Evolutionary conservation across 1,284 basidiomycete genomes (phyloP), one percentile per base, ranked within the genome.

Genomic region (Cutaneotrichosporon dermatis): DNA sequence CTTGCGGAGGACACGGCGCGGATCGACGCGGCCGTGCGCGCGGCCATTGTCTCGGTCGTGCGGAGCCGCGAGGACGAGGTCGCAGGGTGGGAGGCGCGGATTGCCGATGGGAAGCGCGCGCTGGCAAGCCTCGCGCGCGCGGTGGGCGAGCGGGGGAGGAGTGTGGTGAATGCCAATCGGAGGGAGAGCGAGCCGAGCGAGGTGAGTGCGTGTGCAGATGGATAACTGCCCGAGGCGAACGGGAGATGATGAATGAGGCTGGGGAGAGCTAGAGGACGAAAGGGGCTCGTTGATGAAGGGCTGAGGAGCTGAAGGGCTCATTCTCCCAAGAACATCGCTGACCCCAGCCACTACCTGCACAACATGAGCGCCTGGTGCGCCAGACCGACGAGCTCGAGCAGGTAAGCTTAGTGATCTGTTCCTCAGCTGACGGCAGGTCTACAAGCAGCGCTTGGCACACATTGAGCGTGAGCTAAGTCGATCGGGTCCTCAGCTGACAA

Each of bases 51-150:
- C 2, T 66, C 68, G 1, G 65, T 77, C 37, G 66, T 77, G 4
- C 60, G 71, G 4, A 68, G 72, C 15, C 56, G 74, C 16, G 75
- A 77, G 53, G 65, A 66, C 11, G 71, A 77, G 59, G 75, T 77
- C n/a, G 72, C 74, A 13, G 59, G 60, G 8, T 71, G 72, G 66
- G 69, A 69, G 57, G 69, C 70, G 50, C 65, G 64, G 44, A 74
- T 74, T 12, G 64, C 59, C 6, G 65, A 67, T 15, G 62, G 59
- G 43, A 69, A 67, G 59, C 62, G 69, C 13, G 63, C 66, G 52
- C 59, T 72, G 15, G 61, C 59, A 1, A 65, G 63, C 43, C 39
- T 75, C 3, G 69, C 67, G 3, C 63, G 70, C 49, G 74, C 75
- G 6, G 59, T 74, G 4, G 75, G 75, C 1, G 69, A 76, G 16